Evolutionary conservation across 73 alveolate genomes (phyloP).

Genomic region (Paramecium pentaurelia): DNA sequence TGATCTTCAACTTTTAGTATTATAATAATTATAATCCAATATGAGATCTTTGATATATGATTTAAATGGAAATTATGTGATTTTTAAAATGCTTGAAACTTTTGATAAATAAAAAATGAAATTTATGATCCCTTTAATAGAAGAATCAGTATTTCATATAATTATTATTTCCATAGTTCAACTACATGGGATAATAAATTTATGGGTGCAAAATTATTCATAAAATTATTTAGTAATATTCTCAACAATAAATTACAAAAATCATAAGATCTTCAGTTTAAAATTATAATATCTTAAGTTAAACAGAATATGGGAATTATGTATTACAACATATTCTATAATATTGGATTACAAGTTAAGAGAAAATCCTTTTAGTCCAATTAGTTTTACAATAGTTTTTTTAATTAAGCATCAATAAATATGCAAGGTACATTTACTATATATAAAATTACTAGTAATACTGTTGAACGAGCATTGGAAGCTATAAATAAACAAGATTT

Average conservation of each 20-base stretch:
- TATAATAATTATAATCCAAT: neutral
- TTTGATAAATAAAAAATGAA: constrained; percentile 12
- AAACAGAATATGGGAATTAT: constrained; percentile 26
- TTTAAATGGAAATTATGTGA: constrained; percentile 2
- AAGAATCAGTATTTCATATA: neutral
- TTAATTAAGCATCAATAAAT: constrained; percentile 2
- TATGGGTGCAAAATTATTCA: constrained; percentile 29
- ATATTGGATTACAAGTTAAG: neutral
- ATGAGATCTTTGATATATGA: neutral
- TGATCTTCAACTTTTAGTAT: neutral
- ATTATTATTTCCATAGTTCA: neutral
- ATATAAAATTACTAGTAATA: neutral
- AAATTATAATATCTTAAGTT: neutral
- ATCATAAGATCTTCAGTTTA: neutral
- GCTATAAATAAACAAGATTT: neutral
- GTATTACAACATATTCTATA: neutral
- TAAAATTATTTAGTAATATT: neutral
- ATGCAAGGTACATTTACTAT: neutral
- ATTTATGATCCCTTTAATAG: neutral
- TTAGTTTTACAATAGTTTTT: neutral
- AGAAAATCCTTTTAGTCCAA: neutral
- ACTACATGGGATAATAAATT: neutral
- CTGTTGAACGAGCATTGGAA: constrained; percentile 26
- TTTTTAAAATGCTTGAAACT: neutral
- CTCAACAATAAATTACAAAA: neutral